Conservation (phyloP, 1,284 basidiomycete species). For the Athelia psychrophila region DNA sequence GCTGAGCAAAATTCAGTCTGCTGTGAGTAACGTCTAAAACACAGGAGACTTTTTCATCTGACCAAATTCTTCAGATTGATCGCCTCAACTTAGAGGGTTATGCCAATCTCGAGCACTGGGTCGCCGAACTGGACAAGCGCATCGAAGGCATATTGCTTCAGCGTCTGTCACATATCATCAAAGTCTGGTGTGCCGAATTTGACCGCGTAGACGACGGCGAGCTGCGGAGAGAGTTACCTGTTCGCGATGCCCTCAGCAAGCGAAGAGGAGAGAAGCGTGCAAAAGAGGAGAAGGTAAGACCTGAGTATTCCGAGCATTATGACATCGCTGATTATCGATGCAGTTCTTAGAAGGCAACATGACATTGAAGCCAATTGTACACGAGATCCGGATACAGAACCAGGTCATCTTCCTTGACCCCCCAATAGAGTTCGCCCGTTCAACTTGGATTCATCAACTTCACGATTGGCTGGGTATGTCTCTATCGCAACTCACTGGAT, state of each 20-base stretch:
- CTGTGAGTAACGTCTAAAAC: slow-evolving; percentile 44
- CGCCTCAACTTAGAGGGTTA: slow-evolving; percentile 94
- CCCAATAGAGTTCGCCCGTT: slow-evolving; percentile 91
- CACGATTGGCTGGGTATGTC: slow-evolving; percentile 83
- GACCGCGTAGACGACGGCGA: slow-evolving; percentile 67
- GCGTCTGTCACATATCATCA: slow-evolving; percentile 77
- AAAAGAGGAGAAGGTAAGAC: slow-evolving; percentile 71
- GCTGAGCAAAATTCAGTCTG: slow-evolving; percentile 82
- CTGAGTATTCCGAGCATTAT: neutral
- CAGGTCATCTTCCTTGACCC: slow-evolving; percentile 99
- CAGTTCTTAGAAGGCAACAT: slow-evolving; percentile 70
- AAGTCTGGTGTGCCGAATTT: slow-evolving; percentile 89
- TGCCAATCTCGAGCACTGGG: slow-evolving; percentile 97
- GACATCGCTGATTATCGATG: neutral
- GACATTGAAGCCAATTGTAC: slow-evolving; percentile 79
- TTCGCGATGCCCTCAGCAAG: slow-evolving; percentile 59
- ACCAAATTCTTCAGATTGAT: slow-evolving; percentile 64
- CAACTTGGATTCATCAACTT: slow-evolving; percentile 88
- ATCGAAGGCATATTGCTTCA: slow-evolving; percentile 85
- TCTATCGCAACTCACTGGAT: neutral
- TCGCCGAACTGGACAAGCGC: slow-evolving; percentile 81
- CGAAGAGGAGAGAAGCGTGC: slow-evolving; percentile 60
- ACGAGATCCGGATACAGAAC: slow-evolving; percentile 97
- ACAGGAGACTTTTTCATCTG: neutral
- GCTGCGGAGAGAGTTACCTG: slow-evolving; percentile 47